Evolutionary conservation across 495 filamentous ascomycete genomes (phyloP), one percentile per base, ranked within the genome.

Genomic region (Clohesyomyces aquaticus): DNA sequence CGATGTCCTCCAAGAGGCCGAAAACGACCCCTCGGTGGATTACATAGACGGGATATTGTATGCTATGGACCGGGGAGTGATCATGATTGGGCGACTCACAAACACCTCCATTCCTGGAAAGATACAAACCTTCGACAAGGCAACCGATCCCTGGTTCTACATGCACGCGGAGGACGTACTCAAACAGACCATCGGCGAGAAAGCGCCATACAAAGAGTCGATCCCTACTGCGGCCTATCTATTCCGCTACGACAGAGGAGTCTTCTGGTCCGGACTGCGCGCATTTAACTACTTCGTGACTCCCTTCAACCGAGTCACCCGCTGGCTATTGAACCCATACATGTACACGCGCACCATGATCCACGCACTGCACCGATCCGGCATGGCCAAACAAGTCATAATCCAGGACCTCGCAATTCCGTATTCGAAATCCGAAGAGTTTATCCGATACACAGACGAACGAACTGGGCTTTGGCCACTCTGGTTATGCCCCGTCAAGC

Each of bases 331-430:
- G 9, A 84, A 88, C 68, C 79, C 82, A 65, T 85, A 87, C 66
- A 67, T 87, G 66, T 82, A 85, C 70, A 87, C 85, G 45, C 76
- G 85, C 11, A 83, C 83, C 76, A 80, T 87, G 74, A 86, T 85
- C 67, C 80, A 80, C 42, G 83, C 83, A 0, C 67, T 86, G 1
- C 79, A 87, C 59, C 77, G 74, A 18, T 82, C 83, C 66, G 79
- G 81, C 1, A 73, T 80, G 32, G 73, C 77, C 2, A 75, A 74
- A 23, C 73, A 75, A 16, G 79, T 76, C 54, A 74, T 87, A 19
- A 76, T 87, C 25, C 85, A 87, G 67, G 85, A 87, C 65, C 73
- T 86, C 10, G 83, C 80, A 0, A 68, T 87, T 1, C 83, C 83
- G 0, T 81, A 76, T 54, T 50, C 69, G 4, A 75, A 69, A 0